Evolutionary conservation across 139 green algal species (phyloP), one percentile per base, ranked within the genome.

Genomic region (Volvox reticuliferus): DNA sequence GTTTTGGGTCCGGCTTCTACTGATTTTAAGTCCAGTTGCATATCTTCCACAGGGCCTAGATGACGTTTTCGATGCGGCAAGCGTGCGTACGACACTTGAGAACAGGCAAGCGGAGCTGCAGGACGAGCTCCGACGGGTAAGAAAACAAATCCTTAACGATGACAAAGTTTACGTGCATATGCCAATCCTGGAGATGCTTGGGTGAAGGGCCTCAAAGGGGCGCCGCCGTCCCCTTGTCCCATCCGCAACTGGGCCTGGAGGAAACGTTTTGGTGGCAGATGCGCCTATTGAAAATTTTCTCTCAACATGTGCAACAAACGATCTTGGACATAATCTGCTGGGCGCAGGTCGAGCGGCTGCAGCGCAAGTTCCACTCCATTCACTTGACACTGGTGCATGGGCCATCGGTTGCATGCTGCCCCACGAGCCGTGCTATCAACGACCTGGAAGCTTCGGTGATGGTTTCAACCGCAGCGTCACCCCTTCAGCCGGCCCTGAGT

Each of bases 361-460:
- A 98, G 93, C 93, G 94, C 86, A 99, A 99, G 94, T 99, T 99
- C 94, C 93, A 95, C 33, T 94, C 92, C 76, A 99, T 99, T 89
- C 97, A 99, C 93, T 93, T 89, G 73, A 99, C 97, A 20, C 95
- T 99, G 26, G 93, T 92, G 65, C 82, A 92, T 62, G 87, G 87
- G 16, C 76, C 87, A 12, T 86, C 76, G 9, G n/a, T 91, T 55
- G 69, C 86, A 13, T 90, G 71, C 12, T 69, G 71, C 0, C 86
- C 86, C 50, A 83, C 73, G 69, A 90, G 86, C 86, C 86, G 86
- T n/a, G 86, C 86, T 44, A 90, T 90, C 83, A 88, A 33, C 20
- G 86, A 90, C 69, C 86, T 90, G 86, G 86, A 90, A 28, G 44
- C 86, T n/a, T 77, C 50, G n/a, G 2, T 83, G 24, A 83, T 90